These are phyloP conservation scores for Volvox africanus DNA, from an alignment of 139 green algal species.

Conservation along the genomic window DNA sequence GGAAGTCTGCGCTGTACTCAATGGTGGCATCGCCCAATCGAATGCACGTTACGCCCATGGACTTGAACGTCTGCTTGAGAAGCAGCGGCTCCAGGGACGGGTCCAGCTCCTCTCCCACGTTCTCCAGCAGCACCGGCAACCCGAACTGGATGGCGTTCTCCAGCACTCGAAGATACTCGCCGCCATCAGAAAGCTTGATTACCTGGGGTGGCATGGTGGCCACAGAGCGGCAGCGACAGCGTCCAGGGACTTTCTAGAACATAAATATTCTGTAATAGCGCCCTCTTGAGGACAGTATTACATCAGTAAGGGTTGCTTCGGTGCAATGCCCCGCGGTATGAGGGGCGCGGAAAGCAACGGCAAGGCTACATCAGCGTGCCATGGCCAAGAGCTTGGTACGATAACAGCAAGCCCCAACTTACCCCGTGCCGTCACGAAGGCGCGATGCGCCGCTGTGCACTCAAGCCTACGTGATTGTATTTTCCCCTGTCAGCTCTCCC, in stretches of 20 bases:
- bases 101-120: conserved; percentile 82
- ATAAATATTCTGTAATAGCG: too few relatives aligned
- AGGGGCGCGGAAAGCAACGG: too few relatives aligned
- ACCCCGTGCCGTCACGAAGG: too few relatives aligned
- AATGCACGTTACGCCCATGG: conserved; percentile 77
- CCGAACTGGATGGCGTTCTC: conserved; percentile 88
- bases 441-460: too few relatives aligned
- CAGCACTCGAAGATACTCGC: conserved; percentile 79
- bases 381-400: too few relatives aligned
- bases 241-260: neutral
- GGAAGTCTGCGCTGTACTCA: conserved; percentile 79
- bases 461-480: too few relatives aligned
- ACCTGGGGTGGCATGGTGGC: conserved; percentile 56
- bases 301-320: too few relatives aligned
- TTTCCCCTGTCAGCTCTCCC: too few relatives aligned
- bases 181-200: conserved; percentile 77
- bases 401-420: too few relatives aligned
- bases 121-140: conserved; percentile 82
- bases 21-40: conserved; percentile 75
- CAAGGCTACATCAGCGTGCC: too few relatives aligned
- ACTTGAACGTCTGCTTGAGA: conserved; percentile 82
- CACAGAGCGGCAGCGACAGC: neutral
- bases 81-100: conserved; percentile 82
- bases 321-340: too few relatives aligned
- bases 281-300: too few relatives aligned